A percentile compares a stretch with the other conserved stretches of the same genome.
phyloP scores from a whole-genome alignment of 495 filamentous ascomycete species.

The Recurvomyces mirabilis region DNA sequence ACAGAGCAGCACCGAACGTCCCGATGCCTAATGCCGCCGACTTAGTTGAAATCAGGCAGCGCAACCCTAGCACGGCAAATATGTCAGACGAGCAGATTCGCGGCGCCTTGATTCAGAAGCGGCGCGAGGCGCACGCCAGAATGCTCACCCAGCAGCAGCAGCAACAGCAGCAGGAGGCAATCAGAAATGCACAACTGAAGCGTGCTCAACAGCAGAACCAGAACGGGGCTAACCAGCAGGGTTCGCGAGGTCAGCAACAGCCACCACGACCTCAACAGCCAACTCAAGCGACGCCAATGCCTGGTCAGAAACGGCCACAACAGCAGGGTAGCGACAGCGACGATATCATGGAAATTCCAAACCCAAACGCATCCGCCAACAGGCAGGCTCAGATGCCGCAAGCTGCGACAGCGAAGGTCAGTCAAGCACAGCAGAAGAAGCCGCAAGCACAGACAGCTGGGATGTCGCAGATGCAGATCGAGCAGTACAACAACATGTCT shows the following conservation, averaged over 20 bases:
- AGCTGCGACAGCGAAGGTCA: slow-evolving; percentile 27
- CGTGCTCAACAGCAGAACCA: slow-evolving; percentile 2
- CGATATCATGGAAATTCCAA: slow-evolving; percentile 47
- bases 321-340: slow-evolving; percentile 36
- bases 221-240: slow-evolving; percentile 13
- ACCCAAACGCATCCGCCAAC: slow-evolving; percentile 26
- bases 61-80: slow-evolving; percentile 27
- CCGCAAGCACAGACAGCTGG: neutral
- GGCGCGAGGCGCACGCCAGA: slow-evolving; percentile 23
- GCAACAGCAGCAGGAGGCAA: slow-evolving; percentile 18
- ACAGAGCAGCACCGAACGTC: neutral
- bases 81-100: slow-evolving; percentile 47
- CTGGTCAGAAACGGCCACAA: slow-evolving; percentile 30
- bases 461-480: slow-evolving; percentile 39
- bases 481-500: neutral
- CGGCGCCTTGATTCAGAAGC: slow-evolving; percentile 29
- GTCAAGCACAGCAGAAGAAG: slow-evolving; percentile 28
- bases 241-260: slow-evolving; percentile 20
- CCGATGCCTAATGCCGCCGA: slow-evolving; percentile 20
- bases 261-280: slow-evolving; percentile 10
- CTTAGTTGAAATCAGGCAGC: slow-evolving; percentile 16
- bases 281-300: slow-evolving; percentile 18
- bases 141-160: slow-evolving; percentile 10
- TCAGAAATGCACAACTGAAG: slow-evolving; percentile 31
- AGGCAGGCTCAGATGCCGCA: no score